Percentiles rank a stretch among this genome's conserved stretches.
phyloP scores from a whole-genome alignment of 257 asterid species.

The Solanum etuberosum region DNA sequence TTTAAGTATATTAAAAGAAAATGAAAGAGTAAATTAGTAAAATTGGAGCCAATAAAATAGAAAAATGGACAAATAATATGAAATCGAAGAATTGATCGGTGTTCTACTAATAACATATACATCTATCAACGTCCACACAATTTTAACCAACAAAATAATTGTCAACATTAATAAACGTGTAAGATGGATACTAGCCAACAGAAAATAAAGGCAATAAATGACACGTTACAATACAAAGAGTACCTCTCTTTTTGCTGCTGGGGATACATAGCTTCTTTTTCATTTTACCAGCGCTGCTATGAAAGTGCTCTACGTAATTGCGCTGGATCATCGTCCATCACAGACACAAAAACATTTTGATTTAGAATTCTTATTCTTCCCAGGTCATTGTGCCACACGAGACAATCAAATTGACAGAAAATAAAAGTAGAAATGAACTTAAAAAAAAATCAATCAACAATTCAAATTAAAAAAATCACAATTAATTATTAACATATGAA shows the following conservation, averaged over 20 bases:
- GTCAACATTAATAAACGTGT: not conserved
- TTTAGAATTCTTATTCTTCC: not conserved
- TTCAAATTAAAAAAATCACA: not conserved
- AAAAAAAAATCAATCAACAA: not conserved
- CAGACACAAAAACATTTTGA: not conserved
- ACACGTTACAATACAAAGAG: not conserved
- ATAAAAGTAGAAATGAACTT: not conserved
- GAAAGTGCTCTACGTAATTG: not conserved
- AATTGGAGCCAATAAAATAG: fast-evolving
- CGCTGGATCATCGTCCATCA: not conserved
- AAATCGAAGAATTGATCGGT: too few species aligned
- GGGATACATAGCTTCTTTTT: not conserved
- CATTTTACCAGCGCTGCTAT: not conserved
- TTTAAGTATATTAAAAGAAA: too few species aligned
- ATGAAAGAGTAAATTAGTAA: fast-evolving
- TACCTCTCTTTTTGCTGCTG: not conserved
- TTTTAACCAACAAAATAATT: not conserved
- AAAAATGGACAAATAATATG: too few species aligned
- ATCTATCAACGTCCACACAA: not conserved
- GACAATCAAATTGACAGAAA: not conserved
- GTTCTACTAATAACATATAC: not conserved
- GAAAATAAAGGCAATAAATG: not conserved
- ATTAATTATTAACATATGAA: not conserved
- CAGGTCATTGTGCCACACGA: not conserved
- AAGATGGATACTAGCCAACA: not conserved